These are phyloP conservation scores for Cornus kousa DNA, from an alignment of 148 eudicot genomes.

Conservation along the genomic window DNA sequence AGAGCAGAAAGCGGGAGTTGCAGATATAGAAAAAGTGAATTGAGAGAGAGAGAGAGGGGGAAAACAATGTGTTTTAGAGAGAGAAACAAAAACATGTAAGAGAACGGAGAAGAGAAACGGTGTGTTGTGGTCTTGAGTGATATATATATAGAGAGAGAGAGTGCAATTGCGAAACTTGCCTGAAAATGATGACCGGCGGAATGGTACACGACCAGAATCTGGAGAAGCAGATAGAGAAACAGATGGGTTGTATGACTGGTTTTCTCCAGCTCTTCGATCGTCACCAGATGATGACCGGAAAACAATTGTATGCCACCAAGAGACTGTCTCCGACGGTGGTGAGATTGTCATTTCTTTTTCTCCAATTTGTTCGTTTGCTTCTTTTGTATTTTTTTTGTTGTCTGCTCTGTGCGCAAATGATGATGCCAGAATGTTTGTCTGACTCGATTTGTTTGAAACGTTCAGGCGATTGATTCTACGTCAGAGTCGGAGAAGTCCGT, in stretches of 20 bases:
- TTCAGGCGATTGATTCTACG: slow-evolving; percentile 37
- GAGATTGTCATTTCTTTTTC: not conserved
- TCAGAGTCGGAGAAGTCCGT: slow-evolving; percentile 40
- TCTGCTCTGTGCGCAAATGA: not conserved
- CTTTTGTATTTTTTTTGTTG: not conserved
- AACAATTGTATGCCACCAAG: slow-evolving; percentile 49
- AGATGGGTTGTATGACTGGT: slow-evolving; percentile 91
- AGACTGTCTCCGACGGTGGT: slow-evolving; percentile 62
- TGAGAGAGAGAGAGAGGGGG: slow-evolving; percentile 21
- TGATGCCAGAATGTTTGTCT: not conserved
- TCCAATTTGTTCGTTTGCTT: too few species aligned
- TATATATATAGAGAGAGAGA: not conserved
- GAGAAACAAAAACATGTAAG: slow-evolving; percentile 10
- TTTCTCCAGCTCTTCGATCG: slow-evolving; percentile 82
- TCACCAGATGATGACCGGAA: slow-evolving; percentile 51
- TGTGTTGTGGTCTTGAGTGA: not conserved
- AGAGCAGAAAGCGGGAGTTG: too few species aligned
- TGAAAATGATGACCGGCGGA: slow-evolving; percentile 50
- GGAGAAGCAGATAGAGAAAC: slow-evolving; percentile 70
- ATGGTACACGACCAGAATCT: slow-evolving; percentile 49
- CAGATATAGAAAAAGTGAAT: too few species aligned
- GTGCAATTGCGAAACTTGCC: not conserved
- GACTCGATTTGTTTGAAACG: not conserved
- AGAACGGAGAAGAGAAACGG: slow-evolving; percentile 7
- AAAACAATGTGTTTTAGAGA: too few species aligned